Percentiles rank a stretch among this genome's conserved stretches.
phyloP scores from a whole-genome alignment of 1,284 basidiomycete species.

The Ganoderma resinaceum region DNA sequence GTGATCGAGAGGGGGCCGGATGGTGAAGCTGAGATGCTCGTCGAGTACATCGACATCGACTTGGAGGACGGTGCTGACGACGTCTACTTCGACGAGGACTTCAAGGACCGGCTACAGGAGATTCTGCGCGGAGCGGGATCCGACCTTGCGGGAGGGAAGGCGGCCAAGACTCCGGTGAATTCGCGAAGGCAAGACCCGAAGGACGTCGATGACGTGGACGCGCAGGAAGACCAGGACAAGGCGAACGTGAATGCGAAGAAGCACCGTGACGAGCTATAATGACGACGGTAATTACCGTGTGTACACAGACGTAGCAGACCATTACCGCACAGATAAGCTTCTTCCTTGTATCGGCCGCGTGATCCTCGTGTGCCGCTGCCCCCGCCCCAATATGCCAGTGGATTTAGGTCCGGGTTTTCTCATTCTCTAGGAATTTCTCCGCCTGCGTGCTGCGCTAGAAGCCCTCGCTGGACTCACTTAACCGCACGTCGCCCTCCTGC shows the following conservation, averaged over 20 bases:
- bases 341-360: background rate
- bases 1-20: constrained; percentile 46
- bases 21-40: constrained; percentile 59
- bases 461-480: background rate
- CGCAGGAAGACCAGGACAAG: constrained; percentile 28
- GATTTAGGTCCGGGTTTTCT: constrained; percentile 5
- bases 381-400: background rate
- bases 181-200: constrained; percentile 24
- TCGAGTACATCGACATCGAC: constrained; percentile 55
- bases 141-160: constrained; percentile 42
- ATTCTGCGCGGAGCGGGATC: constrained; percentile 50
- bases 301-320: background rate
- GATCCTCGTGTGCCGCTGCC: background rate
- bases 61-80: constrained; percentile 37
- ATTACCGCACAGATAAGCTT: background rate
- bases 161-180: background rate
- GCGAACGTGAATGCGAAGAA: constrained; percentile 16
- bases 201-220: constrained; percentile 24
- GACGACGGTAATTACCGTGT: constrained; percentile 10
- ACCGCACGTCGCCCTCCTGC: constrained; percentile 8
- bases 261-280: constrained; percentile 50
- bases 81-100: constrained; percentile 39
- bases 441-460: constrained; percentile 14
- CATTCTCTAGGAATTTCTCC: background rate
- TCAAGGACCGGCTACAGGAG: constrained; percentile 43